Evolutionary conservation across 768 basidiomycete genomes (phyloP).

Genomic region (Pleurotus tuber-regium): DNA sequence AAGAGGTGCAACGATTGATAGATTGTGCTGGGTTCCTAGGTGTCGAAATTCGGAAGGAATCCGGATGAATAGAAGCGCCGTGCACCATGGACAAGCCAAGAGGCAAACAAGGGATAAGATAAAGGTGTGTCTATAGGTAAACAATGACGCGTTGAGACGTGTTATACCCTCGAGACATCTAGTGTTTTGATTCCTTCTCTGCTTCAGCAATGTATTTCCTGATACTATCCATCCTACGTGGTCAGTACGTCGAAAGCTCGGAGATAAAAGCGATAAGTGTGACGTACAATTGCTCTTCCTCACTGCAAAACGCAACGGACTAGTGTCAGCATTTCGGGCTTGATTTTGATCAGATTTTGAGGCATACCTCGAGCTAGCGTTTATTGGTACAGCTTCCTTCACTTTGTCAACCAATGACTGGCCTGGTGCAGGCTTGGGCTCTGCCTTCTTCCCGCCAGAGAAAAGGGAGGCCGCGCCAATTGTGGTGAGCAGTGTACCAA

Average conservation of each 20-base stretch:
- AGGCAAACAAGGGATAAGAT: too few species aligned
- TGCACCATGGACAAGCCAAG: too few species aligned
- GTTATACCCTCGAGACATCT: constrained; percentile 12
- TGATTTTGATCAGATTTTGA: background rate
- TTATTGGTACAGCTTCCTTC: constrained; percentile 62
- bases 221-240: constrained; percentile 63
- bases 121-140: too few species aligned
- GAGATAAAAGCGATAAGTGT: constrained; percentile 10
- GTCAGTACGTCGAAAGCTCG: constrained; percentile 33
- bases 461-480: constrained; percentile 51
- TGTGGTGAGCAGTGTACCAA: constrained; percentile 59
- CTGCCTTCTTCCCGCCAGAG: constrained; percentile 53
- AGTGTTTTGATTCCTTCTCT: constrained; percentile 65
- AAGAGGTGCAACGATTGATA: too few species aligned
- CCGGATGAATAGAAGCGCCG: too few species aligned
- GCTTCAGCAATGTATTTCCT: constrained; percentile 78
- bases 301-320: constrained; percentile 37
- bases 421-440: constrained; percentile 32
- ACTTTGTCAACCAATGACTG: constrained; percentile 52
- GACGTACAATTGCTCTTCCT: constrained; percentile 84
- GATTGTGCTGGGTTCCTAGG: too few species aligned
- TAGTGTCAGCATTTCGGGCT: background rate
- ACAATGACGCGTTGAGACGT: too few species aligned
- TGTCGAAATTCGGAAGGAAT: too few species aligned
- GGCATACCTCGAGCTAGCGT: constrained; percentile 67